Base-by-base conservation (phyloP, 805 yeast species). In the Kluyveromyces siamensis region DNA sequence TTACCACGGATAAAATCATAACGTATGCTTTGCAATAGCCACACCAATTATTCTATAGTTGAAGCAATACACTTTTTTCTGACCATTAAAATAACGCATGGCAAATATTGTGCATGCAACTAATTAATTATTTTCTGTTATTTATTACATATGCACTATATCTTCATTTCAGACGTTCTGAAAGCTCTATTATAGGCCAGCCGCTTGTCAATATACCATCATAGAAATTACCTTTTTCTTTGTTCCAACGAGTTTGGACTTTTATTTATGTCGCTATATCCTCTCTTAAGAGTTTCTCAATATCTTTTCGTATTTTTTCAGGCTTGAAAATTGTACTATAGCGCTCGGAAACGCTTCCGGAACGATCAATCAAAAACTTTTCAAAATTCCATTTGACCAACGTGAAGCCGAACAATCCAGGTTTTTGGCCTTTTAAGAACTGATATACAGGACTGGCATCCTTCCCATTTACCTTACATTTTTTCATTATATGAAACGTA, bases 381-480 rank as follows among this genome's bases (percentile, higher is more conserved):
- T 84, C 91, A 59, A 85, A 85, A 67, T 85, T 85, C 93, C 93
- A 85, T 60, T 80, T 75, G 52, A 84, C 77, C 46, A 84, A 83
- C 48, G 70, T 78, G 68, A 87, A 74, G 18, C 95, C 91, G 17
- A 84, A 70, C 39, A 69, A 50, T 11, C 80, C 81, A 6, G 73
- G 56, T 74, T 80, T 74, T 76, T 79, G 63, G 38, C 69, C 57
- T 72, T 93, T 91, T 64, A 91, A 76, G 72, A 66, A 90, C 60
- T 77, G 70, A 70, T 81, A 91, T 37, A 93, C 88, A 16, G 91
- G 87, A 62, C 85, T 89, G 16, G 87, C 81, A 41, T 81, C 69
- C 52, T 73, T 68, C 47, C 99, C 99, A 65, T 91, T 93, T 56
- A 93, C 98, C 40, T 90, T 89, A 51, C 88, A 67, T 74, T 90